These are phyloP conservation scores for Tetraselmis chui DNA, from an alignment of 139 green algal genomes.

Conservation along the genomic window DNA sequence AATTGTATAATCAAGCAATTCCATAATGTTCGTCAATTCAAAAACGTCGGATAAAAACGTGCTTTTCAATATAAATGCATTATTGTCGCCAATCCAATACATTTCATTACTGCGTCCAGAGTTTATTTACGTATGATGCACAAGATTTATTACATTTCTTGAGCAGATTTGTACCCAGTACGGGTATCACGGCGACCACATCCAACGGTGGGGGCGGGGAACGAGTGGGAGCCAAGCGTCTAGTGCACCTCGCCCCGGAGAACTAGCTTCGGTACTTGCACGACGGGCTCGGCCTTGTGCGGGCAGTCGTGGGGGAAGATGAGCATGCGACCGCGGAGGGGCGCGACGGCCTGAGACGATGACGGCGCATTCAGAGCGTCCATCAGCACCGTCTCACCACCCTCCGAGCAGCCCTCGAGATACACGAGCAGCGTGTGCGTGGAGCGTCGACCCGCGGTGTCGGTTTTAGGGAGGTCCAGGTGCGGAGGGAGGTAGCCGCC, in stretches of 20 bases:
- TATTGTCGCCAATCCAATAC: too few relatives aligned
- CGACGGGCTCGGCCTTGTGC: neutral
- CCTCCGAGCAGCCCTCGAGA: neutral
- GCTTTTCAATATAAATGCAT: too few relatives aligned
- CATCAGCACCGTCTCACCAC: neutral
- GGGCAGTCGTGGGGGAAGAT: neutral
- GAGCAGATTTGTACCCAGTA: too few relatives aligned
- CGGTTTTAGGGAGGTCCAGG: neutral
- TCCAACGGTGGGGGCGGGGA: too few relatives aligned
- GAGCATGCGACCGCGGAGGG: neutral
- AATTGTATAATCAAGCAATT: too few relatives aligned
- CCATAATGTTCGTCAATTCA: too few relatives aligned
- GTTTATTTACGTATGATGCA: too few relatives aligned
- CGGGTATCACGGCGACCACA: too few relatives aligned
- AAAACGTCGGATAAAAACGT: too few relatives aligned
- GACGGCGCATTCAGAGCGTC: neutral
- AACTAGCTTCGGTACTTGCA: neutral
- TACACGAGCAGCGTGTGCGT: neutral
- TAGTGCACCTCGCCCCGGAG: neutral
- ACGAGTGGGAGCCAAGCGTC: too few relatives aligned
- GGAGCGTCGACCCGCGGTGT: neutral
- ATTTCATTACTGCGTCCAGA: too few relatives aligned
- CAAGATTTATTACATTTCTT: too few relatives aligned
- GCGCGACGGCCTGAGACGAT: neutral
- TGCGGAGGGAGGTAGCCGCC: neutral